Conservation (phyloP, 2,329 filamentous ascomycete genomes). For the Paecilomyces dactylethromorphus region DNA sequence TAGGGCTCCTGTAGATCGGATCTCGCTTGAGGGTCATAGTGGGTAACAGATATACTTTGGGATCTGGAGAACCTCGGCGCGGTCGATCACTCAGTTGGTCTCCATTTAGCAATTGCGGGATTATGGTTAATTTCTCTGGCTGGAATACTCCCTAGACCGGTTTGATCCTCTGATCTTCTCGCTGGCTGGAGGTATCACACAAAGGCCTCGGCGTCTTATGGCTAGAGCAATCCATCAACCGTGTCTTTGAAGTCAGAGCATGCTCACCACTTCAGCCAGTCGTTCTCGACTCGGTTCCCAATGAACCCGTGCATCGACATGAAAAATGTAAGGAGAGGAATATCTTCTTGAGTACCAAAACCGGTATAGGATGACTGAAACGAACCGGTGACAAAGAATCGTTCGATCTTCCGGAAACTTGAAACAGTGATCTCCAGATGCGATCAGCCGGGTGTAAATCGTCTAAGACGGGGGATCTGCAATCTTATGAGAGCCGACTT, state of each 20-base stretch:
- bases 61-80: neutral
- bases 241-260: neutral
- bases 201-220: neutral
- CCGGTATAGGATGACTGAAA: neutral
- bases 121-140: neutral
- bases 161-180: neutral
- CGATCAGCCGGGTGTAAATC: neutral
- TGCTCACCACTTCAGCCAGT: neutral
- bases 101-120: neutral
- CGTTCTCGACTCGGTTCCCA: neutral
- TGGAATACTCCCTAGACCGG: neutral
- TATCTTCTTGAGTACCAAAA: neutral
- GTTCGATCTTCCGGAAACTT: neutral
- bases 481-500: neutral
- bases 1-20: neutral
- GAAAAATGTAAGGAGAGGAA: neutral
- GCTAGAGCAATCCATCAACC: neutral
- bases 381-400: neutral
- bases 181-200: neutral
- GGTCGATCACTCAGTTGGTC: neutral
- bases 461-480: neutral
- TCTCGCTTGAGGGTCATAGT: neutral
- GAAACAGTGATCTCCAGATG: neutral
- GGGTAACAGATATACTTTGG: neutral
- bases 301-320: neutral